These are phyloP conservation scores for Rhodamnia rubescens DNA, from an alignment of 345 rosid species.

Conservation along the genomic window DNA sequence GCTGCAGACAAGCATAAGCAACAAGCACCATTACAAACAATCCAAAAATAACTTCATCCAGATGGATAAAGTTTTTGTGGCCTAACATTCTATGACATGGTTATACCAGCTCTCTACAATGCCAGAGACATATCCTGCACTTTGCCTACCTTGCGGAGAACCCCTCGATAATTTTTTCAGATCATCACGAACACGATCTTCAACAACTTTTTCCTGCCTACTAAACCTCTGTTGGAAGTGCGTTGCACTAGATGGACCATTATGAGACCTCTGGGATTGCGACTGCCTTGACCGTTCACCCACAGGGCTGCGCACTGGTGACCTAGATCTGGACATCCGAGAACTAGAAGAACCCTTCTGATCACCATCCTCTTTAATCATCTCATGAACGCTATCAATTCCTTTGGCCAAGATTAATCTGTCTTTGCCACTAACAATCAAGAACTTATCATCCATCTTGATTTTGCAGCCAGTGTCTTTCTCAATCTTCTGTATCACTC, in stretches of 20 bases:
- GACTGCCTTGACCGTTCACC: slow-evolving; percentile 53
- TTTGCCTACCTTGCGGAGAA: slow-evolving; percentile 99
- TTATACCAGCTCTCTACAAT: slow-evolving; percentile 50
- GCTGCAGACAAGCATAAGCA: slow-evolving; percentile 61
- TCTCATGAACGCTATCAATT: slow-evolving; percentile 89
- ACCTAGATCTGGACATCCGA: slow-evolving; percentile 77
- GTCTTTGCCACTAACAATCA: slow-evolving; percentile 93
- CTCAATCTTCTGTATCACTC: slow-evolving; percentile 69
- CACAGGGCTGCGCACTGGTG: slow-evolving; percentile 56
- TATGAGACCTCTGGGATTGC: slow-evolving; percentile 53
- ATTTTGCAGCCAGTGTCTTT: slow-evolving; percentile 81
- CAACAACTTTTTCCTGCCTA: slow-evolving; percentile 63
- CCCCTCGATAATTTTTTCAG: slow-evolving; percentile 53
- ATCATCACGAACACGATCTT: slow-evolving; percentile 62
- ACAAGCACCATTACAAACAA: slow-evolving; percentile 23
- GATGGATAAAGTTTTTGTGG: neutral
- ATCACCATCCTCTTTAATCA: slow-evolving; percentile 65
- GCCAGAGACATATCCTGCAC: slow-evolving; percentile 63
- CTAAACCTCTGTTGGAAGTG: slow-evolving; percentile 57
- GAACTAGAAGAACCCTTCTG: slow-evolving; percentile 51
- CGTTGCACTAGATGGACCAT: slow-evolving; percentile 43
- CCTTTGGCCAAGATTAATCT: slow-evolving; percentile 85
- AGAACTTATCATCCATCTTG: slow-evolving; percentile 86
- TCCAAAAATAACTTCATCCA: slow-evolving; percentile 3
- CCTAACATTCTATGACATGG: slow-evolving; percentile 32